Conservation (phyloP, 2,329 filamentous ascomycete genomes). For the Paracorniculantispora psalliotae region DNA sequence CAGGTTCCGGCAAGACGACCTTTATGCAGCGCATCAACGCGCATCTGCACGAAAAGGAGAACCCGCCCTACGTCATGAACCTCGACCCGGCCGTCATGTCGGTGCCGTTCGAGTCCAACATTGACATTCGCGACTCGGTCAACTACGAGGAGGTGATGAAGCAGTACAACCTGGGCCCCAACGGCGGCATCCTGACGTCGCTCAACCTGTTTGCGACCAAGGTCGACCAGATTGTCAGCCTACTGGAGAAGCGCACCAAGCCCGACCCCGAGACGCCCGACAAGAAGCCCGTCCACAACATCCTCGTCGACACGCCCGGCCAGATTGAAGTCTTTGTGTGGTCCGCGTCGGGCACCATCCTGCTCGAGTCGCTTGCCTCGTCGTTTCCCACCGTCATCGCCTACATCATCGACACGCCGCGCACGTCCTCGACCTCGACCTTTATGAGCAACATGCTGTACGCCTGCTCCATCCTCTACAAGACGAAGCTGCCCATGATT, state of each 20-base stretch:
- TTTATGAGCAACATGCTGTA: constrained; percentile 99
- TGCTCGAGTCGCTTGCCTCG: constrained; percentile 86
- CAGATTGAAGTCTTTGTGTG: constrained; percentile 99
- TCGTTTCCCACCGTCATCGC: constrained; percentile 96
- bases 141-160: constrained; percentile 99
- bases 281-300: constrained; percentile 66
- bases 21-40: constrained; percentile 99
- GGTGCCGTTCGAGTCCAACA: constrained; percentile 93
- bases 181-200: constrained; percentile 92
- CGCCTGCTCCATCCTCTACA: constrained; percentile 96
- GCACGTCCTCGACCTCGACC: constrained; percentile 86
- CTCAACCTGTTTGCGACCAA: constrained; percentile 97
- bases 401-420: constrained; percentile 94
- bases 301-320: constrained; percentile 90
- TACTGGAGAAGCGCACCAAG: constrained; percentile 82
- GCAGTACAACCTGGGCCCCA: constrained; percentile 95
- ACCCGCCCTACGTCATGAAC: constrained; percentile 91
- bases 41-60: constrained; percentile 74
- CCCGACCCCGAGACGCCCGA: constrained; percentile 57
- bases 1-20: constrained; percentile 95
- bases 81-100: constrained; percentile 91
- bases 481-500: constrained; percentile 97
- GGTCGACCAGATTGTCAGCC: constrained; percentile 85
- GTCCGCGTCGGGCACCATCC: constrained; percentile 90
- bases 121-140: constrained; percentile 97